Percentiles rank a stretch among this genome's conserved stretches.
These are phyloP conservation scores for Phialocephala sp. DNA, from an alignment of 2,329 filamentous ascomycete species.

Conservation along the genomic window DNA sequence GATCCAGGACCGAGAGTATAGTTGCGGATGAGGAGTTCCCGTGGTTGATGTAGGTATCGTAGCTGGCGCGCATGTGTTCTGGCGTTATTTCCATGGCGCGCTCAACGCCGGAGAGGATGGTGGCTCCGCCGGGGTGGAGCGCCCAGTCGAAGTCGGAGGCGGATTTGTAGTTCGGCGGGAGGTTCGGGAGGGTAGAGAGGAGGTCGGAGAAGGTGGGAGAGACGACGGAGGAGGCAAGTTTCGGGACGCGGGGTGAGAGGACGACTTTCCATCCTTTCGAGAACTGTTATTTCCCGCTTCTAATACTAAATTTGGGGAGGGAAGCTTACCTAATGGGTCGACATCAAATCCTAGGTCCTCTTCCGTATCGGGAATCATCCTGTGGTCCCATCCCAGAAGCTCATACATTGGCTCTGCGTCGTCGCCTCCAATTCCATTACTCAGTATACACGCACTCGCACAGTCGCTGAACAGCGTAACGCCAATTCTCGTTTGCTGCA, in stretches of 20 bases:
- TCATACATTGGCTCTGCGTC: conserved; percentile 55
- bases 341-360: conserved; percentile 69
- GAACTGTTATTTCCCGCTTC: not conserved
- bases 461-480: conserved; percentile 73
- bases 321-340: conserved; percentile 59
- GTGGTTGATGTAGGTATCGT: conserved; percentile 70
- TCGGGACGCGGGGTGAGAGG: conserved; percentile 65
- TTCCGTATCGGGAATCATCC: conserved; percentile 65
- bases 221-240: conserved; percentile 58
- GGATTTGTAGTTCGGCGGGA: conserved; percentile 51
- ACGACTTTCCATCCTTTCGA: conserved; percentile 70
- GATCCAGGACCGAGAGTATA: conserved; percentile 70
- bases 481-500: conserved; percentile 68
- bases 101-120: conserved; percentile 69
- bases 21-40: conserved; percentile 75
- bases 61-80: conserved; percentile 72
- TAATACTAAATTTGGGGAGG: not conserved
- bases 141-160: conserved; percentile 74
- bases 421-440: conserved; percentile 62
- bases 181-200: conserved; percentile 51
- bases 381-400: conserved; percentile 69
- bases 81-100: conserved; percentile 60
- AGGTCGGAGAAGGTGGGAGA: conserved; percentile 60
- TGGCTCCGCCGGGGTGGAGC: conserved; percentile 71
- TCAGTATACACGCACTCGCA: conserved; percentile 68